Evolutionary conservation across 148 eudicot genomes (phyloP), one percentile per base, ranked within the genome.

Genomic region (Heliosperma pusillum): DNA sequence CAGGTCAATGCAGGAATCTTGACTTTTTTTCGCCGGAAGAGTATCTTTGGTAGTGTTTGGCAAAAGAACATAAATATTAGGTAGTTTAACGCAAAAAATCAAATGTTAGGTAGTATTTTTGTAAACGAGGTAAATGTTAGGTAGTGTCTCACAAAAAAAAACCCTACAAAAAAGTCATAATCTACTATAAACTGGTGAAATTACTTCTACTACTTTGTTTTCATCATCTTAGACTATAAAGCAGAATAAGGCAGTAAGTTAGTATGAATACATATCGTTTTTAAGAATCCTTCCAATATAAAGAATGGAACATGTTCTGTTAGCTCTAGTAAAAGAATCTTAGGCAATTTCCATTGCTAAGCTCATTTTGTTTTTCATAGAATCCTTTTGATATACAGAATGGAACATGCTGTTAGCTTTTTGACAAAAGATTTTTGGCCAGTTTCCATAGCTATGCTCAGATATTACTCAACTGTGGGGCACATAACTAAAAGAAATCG

Each of bases 251-350:
- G 47, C 69, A 66, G 45, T 66, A 66, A 36, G 22, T 33, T 30
- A 66, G 57, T 19, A 44, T 30, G 45, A 33, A 33, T 29, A 19
- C 10, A 30, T 0, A 10, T 26, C n/a, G 16, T 67, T 29, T 67
- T 44, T 55, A 50, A 58, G 19, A 57, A 56, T 25, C 75, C 64
- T 17, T 67, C 7, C 2, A 20, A 44, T 4, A 0, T n/a, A 66
- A 36, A 27, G 11, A 36, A 40, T 17, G 71, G 52, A 67, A 42
- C 70, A 67, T 67, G 71, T 3, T 67, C 17, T 25, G 69, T 22
- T 62, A 61, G 63, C 26, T 72, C 56, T 55, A 53, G 24, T 64
- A 33, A 68, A 33, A n/a, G 71, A 7, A 68, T 68, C 7, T 36
- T 3, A 0, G 42, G 42, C 42, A 36, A 10, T 36, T 47, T 47